These are phyloP conservation scores for Aspergillus quadricinctus DNA, from an alignment of 2,329 filamentous ascomycete species.

Conservation along the genomic window DNA sequence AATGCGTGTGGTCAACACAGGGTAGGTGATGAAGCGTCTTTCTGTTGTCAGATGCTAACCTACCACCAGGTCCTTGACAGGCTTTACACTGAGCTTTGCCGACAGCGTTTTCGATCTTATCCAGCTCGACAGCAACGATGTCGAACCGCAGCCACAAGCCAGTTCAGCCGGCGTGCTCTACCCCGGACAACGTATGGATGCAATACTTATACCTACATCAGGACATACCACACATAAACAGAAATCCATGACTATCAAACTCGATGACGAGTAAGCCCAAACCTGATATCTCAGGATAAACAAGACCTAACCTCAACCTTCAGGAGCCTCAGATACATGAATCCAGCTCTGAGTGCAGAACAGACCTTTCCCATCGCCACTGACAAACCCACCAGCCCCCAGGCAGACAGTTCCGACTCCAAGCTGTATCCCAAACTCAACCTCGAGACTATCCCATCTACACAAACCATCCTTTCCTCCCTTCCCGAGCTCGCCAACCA, in stretches of 20 bases:
- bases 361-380: conserved; percentile 34
- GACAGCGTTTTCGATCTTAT: conserved; percentile 30
- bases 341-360: conserved; percentile 36
- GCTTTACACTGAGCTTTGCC: conserved; percentile 33
- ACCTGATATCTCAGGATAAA: neutral
- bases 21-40: conserved; percentile 21
- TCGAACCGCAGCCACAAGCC: conserved; percentile 20
- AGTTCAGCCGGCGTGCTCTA: conserved; percentile 40
- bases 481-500: conserved; percentile 31
- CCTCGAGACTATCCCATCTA: conserved; percentile 23
- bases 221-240: neutral
- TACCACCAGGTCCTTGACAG: conserved; percentile 35
- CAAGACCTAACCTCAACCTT: neutral
- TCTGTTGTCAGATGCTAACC: conserved; percentile 3
- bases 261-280: conserved; percentile 36
- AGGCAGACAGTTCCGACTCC: neutral
- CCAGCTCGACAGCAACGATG: conserved; percentile 39
- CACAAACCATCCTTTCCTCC: conserved; percentile 21
- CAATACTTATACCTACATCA: conserved; percentile 25
- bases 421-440: conserved; percentile 12
- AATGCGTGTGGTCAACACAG: conserved; percentile 43
- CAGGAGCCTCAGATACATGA: conserved; percentile 44
- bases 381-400: neutral
- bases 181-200: conserved; percentile 45
- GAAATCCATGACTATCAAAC: conserved; percentile 24